These are phyloP conservation scores for Colletotrichum simmondsii DNA, from an alignment of 2,329 filamentous ascomycete genomes.

Conservation along the genomic window DNA sequence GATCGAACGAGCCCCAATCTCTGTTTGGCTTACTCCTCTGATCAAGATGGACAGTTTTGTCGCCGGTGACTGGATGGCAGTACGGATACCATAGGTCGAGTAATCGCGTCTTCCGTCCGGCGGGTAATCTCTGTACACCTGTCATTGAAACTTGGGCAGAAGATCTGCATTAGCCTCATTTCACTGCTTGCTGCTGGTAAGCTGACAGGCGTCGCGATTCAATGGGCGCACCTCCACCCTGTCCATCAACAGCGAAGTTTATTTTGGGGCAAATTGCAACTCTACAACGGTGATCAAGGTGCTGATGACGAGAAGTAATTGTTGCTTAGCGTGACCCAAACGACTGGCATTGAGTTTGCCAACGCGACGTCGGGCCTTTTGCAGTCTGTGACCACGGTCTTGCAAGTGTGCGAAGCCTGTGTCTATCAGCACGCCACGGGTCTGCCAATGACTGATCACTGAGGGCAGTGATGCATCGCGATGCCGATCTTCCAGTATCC, in stretches of 20 bases:
- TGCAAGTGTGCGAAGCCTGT: not conserved
- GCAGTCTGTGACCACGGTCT: not conserved
- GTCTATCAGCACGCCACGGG: not conserved
- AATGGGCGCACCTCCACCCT: not conserved
- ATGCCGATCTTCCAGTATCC: not conserved
- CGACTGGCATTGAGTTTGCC: slow-evolving; percentile 24
- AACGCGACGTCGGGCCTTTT: not conserved
- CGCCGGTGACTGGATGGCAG: not conserved
- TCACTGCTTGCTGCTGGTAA: not conserved
- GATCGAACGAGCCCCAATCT: not conserved
- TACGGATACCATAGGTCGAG: no score
- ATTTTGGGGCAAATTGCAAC: not conserved
- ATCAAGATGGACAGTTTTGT: not conserved
- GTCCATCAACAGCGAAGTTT: not conserved
- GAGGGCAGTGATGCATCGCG: not conserved
- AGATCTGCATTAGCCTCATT: slow-evolving; percentile 7
- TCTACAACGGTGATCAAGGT: not conserved
- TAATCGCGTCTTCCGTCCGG: not conserved
- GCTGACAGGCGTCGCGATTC: slow-evolving; percentile 15
- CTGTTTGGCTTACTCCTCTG: not conserved
- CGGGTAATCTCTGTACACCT: not conserved
- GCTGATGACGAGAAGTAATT: not conserved
- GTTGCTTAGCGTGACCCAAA: slow-evolving; percentile 17
- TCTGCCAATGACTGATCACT: not conserved
- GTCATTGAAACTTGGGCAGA: not conserved